Conservation (phyloP, 371 early-diverging fungal species). For the Rhizopus stolonifer region DNA sequence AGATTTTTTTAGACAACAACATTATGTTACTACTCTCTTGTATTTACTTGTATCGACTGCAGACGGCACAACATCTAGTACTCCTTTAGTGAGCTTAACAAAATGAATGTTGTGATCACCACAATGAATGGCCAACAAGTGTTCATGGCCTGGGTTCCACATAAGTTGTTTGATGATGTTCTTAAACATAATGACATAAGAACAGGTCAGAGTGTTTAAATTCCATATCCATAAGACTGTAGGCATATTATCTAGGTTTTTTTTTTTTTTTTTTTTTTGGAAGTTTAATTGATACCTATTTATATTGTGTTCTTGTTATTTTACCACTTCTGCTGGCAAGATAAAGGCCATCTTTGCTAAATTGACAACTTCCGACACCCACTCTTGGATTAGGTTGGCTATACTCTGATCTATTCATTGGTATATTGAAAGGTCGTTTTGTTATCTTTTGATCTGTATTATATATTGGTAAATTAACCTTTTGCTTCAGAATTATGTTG, state of each 20-base stretch:
- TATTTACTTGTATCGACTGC: slow-evolving; percentile 29
- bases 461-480: background rate
- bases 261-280: too few species aligned
- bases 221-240: slow-evolving; percentile 67
- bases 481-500: background rate
- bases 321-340: slow-evolving; percentile 53
- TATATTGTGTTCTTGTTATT: slow-evolving; percentile 27
- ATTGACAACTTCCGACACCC: slow-evolving; percentile 59
- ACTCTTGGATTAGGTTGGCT: slow-evolving; percentile 60
- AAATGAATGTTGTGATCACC: slow-evolving; percentile 50
- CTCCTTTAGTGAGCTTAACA: slow-evolving; percentile 26
- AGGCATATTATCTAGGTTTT: slow-evolving; percentile 59
- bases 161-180: slow-evolving; percentile 40
- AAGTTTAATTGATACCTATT: too few species aligned
- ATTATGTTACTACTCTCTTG: background rate
- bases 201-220: slow-evolving; percentile 34
- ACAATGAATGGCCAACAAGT: slow-evolving; percentile 49
- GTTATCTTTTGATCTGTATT: slow-evolving; percentile 5
- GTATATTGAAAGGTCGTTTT: slow-evolving; percentile 43
- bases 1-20: slow-evolving; percentile 1
- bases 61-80: slow-evolving; percentile 9
- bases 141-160: slow-evolving; percentile 63
- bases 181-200: slow-evolving; percentile 49
- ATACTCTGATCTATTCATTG: slow-evolving; percentile 48
- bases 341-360: slow-evolving; percentile 58